Evolutionary conservation across 305 asterid species (phyloP).

Genomic region (Euphrasia arctica): DNA sequence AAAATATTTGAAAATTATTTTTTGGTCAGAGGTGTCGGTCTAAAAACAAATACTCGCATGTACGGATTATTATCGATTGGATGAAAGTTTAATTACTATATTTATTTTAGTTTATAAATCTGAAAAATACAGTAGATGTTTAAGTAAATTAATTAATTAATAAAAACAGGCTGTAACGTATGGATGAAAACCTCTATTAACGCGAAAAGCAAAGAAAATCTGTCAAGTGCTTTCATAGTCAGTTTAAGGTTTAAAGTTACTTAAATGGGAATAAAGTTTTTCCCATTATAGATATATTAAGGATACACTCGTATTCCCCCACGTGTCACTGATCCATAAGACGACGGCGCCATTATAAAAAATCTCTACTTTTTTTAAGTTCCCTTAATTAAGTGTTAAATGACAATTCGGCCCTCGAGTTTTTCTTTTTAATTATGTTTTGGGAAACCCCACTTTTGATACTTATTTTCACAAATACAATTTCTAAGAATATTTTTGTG

Average conservation of each 20-base stretch:
- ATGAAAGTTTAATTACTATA: background rate
- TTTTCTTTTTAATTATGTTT: conserved; percentile 11
- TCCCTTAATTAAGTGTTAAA: conserved; percentile 3
- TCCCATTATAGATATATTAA: conserved; percentile 57
- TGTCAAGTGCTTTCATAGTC: conserved; percentile 27
- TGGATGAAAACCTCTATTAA: conserved; percentile 6
- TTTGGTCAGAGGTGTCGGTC: background rate
- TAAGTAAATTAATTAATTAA: no score
- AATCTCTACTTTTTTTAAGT: background rate
- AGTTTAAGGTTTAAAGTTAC: conserved; percentile 51
- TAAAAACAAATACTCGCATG: background rate
- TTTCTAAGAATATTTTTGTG: background rate
- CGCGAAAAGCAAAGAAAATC: conserved; percentile 29
- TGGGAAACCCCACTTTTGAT: background rate
- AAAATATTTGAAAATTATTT: background rate
- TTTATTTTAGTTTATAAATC: background rate
- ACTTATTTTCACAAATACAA: conserved; percentile 11
- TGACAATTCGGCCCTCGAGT: conserved; percentile 35
- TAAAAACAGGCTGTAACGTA: conserved; percentile 6
- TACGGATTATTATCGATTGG: background rate
- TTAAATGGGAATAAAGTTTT: conserved; percentile 40
- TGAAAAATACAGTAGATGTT: background rate
- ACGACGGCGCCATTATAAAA: conserved; percentile 42
- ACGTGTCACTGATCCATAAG: conserved; percentile 66
- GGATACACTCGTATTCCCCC: conserved; percentile 51